Conservation (phyloP, 2,329 filamentous ascomycete genomes). For the Tolypocladium tundrense region DNA sequence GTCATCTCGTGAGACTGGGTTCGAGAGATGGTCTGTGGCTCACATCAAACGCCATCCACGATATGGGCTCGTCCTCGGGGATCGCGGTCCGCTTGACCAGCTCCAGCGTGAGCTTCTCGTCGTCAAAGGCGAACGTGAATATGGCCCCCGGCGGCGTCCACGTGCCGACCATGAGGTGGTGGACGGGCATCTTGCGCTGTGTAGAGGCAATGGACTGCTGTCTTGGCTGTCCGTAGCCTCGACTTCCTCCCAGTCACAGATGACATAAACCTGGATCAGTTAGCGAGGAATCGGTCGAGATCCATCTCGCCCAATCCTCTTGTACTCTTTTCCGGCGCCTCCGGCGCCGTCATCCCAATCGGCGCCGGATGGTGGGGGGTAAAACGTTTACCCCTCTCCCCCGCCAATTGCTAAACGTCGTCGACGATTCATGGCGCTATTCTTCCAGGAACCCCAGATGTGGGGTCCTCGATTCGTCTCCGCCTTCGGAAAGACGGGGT, state of each 20-base stretch:
- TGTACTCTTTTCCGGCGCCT: background rate
- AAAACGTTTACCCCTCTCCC: slow-evolving; percentile 15
- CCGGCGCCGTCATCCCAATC: background rate
- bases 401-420: background rate
- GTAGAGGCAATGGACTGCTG: background rate
- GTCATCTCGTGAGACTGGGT: background rate
- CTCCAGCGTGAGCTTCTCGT: slow-evolving; percentile 63
- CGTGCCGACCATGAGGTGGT: slow-evolving; percentile 86
- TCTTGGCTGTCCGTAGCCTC: no score
- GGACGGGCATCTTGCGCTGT: slow-evolving; percentile 52
- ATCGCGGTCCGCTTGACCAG: slow-evolving; percentile 75
- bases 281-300: background rate
- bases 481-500: background rate
- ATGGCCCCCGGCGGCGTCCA: slow-evolving; percentile 87
- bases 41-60: slow-evolving; percentile 88
- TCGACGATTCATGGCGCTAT: background rate
- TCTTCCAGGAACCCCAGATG: background rate
- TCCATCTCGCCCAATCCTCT: background rate
- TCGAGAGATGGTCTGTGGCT: slow-evolving; percentile 21
- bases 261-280: background rate
- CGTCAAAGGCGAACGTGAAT: slow-evolving; percentile 81
- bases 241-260: no score
- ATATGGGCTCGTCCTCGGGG: slow-evolving; percentile 75
- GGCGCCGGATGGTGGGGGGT: background rate
- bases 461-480: background rate